phyloP scores from a whole-genome alignment of 2,329 filamentous ascomycete species.

The Ceratocystis destructans region DNA sequence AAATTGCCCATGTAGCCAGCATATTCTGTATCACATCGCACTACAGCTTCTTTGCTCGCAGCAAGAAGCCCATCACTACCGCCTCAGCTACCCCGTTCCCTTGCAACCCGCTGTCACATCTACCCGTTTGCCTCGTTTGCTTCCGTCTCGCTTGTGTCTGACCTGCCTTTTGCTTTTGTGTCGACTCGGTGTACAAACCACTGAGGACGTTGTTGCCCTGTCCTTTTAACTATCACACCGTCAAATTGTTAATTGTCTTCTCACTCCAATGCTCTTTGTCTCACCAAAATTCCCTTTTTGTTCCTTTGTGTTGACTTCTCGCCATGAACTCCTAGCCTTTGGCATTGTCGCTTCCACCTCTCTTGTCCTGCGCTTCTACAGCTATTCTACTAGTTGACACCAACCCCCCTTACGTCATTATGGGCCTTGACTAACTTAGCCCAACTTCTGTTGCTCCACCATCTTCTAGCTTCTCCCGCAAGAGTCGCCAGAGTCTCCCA shows the following conservation, averaged over 20 bases:
- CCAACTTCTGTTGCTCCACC: constrained; percentile 31
- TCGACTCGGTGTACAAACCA: no score
- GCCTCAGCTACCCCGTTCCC: neutral
- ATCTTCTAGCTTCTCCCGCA: constrained; percentile 30
- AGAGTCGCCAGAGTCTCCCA: constrained; percentile 23
- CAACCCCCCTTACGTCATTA: constrained; percentile 17
- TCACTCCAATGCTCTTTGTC: neutral
- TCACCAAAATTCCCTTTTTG: neutral
- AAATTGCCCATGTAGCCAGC: neutral
- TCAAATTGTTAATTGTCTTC: neutral
- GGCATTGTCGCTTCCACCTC: neutral
- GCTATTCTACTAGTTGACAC: neutral
- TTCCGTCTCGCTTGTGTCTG: no score
- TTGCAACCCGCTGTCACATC: neutral
- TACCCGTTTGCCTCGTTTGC: no score
- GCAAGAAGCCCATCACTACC: neutral
- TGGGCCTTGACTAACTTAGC: constrained; percentile 18
- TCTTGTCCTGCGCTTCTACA: neutral
- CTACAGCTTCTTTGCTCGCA: neutral
- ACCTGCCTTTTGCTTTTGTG: no score
- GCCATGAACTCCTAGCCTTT: neutral
- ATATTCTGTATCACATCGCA: neutral
- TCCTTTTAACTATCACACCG: no score
- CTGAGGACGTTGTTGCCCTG: no score
- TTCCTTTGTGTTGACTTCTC: neutral